Base-by-base conservation (phyloP, 257 asterid genomes). In the Handroanthus guayacan region DNA sequence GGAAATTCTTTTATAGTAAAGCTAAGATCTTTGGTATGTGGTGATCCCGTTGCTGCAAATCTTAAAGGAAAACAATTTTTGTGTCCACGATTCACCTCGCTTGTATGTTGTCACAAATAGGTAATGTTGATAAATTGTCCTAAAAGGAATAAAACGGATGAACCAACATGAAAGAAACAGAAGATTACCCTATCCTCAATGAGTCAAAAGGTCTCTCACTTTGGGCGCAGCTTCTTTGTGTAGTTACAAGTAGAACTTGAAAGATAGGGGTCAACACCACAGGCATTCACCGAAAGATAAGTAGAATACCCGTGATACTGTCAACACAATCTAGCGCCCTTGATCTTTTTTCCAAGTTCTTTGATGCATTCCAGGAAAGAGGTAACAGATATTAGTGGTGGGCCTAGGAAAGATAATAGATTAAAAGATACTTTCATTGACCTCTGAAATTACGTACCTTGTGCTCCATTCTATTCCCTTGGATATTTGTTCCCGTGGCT, bases 21-120 rank as follows among this genome's bases (percentile, higher is more conserved):
- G 5, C 66, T 47, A 44, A 56, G 50, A 72, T 47, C 37, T 69
- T 51, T 74, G 67, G 45, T 57, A 6, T 5, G 14, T 25, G 41
- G 50, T 48, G 57, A n/a, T 62, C 57, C 44, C 61, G 5, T 54
- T 67, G 58, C 68, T 72, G 50, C 44, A 50, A 60, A 38, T 62
- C 16, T 54, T 54, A 5, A n/a, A 71, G 54, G 18, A 70, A 54
- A 38, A n/a, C 1, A 1, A 41, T 38, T 57, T 48, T 5, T 41
- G n/a, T 71, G 12, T 62, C 56, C 55, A 36, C 64, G 10, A 7
- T 67, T 12, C 12, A 10, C 41, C 48, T 63, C 43, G 48, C 67
- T 38, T 63, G 55, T 44, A 25, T 41, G 43, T 71, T 52, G 66
- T 11, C 68, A 17, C 78, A 72, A 25, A 54, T 57, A 41, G 73